phyloP scores from a whole-genome alignment of 768 basidiomycete genomes.

The Phylloporus sp. region DNA sequence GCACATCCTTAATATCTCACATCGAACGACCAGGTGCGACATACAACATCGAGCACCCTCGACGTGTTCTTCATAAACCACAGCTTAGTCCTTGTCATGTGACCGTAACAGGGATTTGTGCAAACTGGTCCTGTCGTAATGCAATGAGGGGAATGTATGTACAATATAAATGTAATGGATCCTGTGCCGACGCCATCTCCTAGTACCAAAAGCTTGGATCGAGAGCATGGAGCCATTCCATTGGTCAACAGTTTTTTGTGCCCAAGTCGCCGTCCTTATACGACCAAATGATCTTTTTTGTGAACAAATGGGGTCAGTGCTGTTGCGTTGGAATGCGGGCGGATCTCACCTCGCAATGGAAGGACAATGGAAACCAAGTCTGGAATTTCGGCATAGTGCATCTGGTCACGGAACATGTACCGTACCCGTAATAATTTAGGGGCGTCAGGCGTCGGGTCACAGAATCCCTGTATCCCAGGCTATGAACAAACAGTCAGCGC shows the following conservation, averaged over 20 bases:
- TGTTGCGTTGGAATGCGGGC: conserved; percentile 3
- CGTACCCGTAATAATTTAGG: conserved; percentile 67
- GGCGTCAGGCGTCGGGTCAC: conserved; percentile 75
- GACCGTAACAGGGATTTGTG: conserved; percentile 4
- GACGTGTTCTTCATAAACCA: conserved; percentile 25
- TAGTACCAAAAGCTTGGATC: conserved; percentile 2
- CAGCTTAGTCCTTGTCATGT: conserved; percentile 5
- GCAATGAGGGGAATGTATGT: conserved; percentile 26
- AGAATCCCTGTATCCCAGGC: conserved; percentile 83
- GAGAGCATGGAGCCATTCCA: conserved; percentile 1
- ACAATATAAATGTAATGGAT: conserved; percentile 24
- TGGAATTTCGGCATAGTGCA: conserved; percentile 75
- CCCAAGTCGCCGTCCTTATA: conserved; percentile 9
- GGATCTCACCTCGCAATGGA: conserved; percentile 65
- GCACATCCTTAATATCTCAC: conserved; percentile 14
- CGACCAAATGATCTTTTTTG: conserved; percentile 30
- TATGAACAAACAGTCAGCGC: conserved; percentile 24
- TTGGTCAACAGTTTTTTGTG: neutral
- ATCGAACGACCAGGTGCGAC: conserved; percentile 3
- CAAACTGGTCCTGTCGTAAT: conserved; percentile 12
- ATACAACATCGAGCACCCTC: conserved; percentile 7
- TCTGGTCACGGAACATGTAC: conserved; percentile 70
- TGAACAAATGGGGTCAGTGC: conserved; percentile 7
- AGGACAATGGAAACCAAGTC: conserved; percentile 68
- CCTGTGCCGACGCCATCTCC: conserved; percentile 14